Conservation (phyloP, 139 green algal genomes). For the Tetratostichococcus sp. region DNA sequence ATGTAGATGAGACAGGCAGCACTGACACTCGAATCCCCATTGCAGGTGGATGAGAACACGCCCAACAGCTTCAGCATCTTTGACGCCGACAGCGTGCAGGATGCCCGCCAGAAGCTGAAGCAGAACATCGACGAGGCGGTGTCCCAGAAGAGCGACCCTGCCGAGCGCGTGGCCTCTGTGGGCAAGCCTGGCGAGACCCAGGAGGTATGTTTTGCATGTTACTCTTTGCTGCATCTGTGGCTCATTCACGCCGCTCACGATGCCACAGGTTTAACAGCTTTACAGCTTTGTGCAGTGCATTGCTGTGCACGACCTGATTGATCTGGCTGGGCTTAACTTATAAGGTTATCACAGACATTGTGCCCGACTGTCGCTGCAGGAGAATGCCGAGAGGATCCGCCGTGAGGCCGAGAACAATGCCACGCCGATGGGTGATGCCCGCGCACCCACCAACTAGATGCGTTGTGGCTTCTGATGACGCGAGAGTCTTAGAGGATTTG, state of each 20-base stretch:
- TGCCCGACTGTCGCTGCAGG: no score
- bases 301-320: no score
- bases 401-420: background rate
- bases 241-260: no score
- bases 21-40: no score
- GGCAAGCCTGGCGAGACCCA: background rate
- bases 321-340: no score
- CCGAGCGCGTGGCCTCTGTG: background rate
- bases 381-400: background rate
- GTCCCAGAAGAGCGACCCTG: background rate
- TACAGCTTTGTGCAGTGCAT: no score
- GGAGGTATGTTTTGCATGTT: background rate
- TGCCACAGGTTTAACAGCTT: no score
- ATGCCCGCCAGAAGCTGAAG: background rate
- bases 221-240: no score
- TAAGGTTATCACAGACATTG: no score
- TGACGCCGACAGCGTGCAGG: background rate
- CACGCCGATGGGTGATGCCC: background rate
- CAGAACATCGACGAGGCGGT: background rate
- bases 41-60: background rate
- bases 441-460: background rate
- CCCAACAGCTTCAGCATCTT: background rate
- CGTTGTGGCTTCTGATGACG: no score
- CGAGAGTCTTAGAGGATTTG: no score
- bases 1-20: no score